Conservation (phyloP, 2,329 filamentous ascomycete genomes). For the Lecanosticta acicola region DNA sequence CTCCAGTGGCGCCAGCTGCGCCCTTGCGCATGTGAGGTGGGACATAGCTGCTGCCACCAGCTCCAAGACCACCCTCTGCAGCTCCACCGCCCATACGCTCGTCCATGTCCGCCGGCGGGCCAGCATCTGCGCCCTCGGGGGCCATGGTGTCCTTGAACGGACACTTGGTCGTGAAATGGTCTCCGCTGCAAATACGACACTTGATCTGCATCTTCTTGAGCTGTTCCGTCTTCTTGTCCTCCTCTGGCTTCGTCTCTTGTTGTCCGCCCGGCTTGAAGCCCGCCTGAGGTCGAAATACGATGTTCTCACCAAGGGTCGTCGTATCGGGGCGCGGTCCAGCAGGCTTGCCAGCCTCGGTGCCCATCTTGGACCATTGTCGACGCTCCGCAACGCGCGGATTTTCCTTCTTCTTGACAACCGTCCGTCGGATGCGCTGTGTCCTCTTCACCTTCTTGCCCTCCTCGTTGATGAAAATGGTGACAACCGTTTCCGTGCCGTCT, state of each 20-base stretch:
- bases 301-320: constrained; percentile 93
- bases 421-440: constrained; percentile 89
- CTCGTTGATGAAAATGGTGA: constrained; percentile 86
- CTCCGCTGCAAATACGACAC: constrained; percentile 96
- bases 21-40: constrained; percentile 84
- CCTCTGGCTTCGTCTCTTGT: constrained; percentile 63
- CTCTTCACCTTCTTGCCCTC: constrained; percentile 95
- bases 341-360: constrained; percentile 76
- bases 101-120: constrained; percentile 43
- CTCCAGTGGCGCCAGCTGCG: constrained; percentile 56
- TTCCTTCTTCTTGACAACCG: constrained; percentile 85
- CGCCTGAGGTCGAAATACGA: constrained; percentile 85
- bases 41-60: constrained; percentile 72
- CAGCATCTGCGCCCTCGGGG: constrained; percentile 53
- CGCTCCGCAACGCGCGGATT: constrained; percentile 96
- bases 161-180: constrained; percentile 98
- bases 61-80: constrained; percentile 50
- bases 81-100: constrained; percentile 44
- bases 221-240: constrained; percentile 63
- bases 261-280: constrained; percentile 92
- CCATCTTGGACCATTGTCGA: constrained; percentile 90
- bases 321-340: constrained; percentile 81
- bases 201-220: constrained; percentile 99
- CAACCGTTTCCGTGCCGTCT: constrained; percentile 94
- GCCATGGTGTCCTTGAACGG: constrained; percentile 99